Base-by-base conservation (phyloP, 352 stramenopile genomes). In the Globisporangium iwayamae region DNA sequence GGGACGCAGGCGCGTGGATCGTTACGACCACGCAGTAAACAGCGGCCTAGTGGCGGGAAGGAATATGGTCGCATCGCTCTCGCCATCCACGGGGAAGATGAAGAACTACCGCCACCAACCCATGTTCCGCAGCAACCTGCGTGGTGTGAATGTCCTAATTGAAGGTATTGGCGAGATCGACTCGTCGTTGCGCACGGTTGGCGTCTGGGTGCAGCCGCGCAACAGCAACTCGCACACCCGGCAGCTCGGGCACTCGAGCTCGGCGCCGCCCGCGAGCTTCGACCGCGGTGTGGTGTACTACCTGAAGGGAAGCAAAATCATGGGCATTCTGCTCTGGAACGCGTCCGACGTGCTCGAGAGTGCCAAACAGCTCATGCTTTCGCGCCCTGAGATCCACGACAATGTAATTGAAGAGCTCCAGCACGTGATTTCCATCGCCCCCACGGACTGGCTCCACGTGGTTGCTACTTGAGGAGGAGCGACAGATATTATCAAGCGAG, bases 1-100 rank as follows among this genome's bases (percentile, higher is more conserved):
- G 46, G 91, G 91, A 0, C 71, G 90, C 20, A 76, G 91, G 8
- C 85, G 92, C n/a, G 86, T 97, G 20, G 90, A 97, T 62, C 76
- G 85, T 6, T 98, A 97, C 68, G 92, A 98, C 68, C 91, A 97
- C 63, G 90, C 90, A 2, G 88, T 98, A 16, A 98, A 98, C 76
- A 95, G 82, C 30, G 92, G 92, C 0, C 75, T 98, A 3, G 76
- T 89, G 14, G 92, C 91, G 2, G 91, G 89, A 1, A 73, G 89
- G 32, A 97, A 97, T 69, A 97, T 97, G 89, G 88, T 87, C 55
- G 65, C 68, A 43, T 84, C 77, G 30, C 67, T 83, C 10, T 71
- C 60, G 13, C 69, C 62, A 6, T 65, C 71, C 2, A 65, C 63
- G 0, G 71, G 69, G 4, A 86, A 87, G 48, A 88, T 95, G 78